Conservation (phyloP, 164 flowering plant species). For the Umbellularia californica region DNA sequence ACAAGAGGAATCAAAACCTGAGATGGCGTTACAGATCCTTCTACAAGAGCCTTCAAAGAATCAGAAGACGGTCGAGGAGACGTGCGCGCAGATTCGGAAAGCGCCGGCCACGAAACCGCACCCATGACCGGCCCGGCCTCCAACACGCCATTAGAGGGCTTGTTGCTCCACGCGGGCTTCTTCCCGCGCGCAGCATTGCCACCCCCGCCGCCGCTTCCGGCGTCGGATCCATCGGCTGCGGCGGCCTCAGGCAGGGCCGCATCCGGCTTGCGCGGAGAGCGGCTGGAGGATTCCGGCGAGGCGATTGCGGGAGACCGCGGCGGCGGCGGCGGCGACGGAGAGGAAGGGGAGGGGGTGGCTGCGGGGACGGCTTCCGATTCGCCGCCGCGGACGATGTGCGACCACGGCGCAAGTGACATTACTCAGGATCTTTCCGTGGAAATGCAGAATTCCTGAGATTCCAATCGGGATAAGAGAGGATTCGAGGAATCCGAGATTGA, state of each 20-base stretch:
- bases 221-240: slow-evolving; percentile 14
- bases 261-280: background rate
- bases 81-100: slow-evolving; percentile 49
- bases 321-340: too few species aligned
- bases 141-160: slow-evolving; percentile 38
- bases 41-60: slow-evolving; percentile 28
- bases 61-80: slow-evolving; percentile 41
- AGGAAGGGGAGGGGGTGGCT: background rate
- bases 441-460: background rate
- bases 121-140: slow-evolving; percentile 35
- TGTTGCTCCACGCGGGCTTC: slow-evolving; percentile 67
- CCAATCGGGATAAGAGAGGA: background rate
- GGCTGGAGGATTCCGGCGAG: background rate
- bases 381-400: background rate
- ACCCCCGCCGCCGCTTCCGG: slow-evolving; percentile 2
- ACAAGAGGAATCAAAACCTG: slow-evolving; percentile 13
- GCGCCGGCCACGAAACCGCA: slow-evolving; percentile 63
- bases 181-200: slow-evolving; percentile 35
- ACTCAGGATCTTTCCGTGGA: background rate
- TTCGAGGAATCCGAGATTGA: background rate
- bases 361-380: background rate
- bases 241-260: slow-evolving; percentile 20
- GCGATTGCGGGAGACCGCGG: too few species aligned
- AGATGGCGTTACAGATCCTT: slow-evolving; percentile 35
- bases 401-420: background rate